Evolutionary conservation across 495 filamentous ascomycete genomes (phyloP), one percentile per base, ranked within the genome.

Genomic region (Lasiosphaeris hirsuta): DNA sequence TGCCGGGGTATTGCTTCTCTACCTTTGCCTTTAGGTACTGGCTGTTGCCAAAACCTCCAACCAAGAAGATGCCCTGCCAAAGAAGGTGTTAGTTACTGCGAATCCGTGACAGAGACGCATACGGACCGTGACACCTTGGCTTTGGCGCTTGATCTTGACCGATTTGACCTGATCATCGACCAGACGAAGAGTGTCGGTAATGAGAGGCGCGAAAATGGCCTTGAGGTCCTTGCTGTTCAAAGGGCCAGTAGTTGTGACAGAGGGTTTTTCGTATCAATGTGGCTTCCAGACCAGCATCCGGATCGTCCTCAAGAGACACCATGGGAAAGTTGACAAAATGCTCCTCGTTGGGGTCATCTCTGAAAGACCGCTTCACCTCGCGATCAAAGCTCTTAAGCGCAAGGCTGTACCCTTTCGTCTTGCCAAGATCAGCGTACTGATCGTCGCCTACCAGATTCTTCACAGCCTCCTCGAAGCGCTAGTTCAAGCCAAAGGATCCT

Each of bases 1-100:
- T 1, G 9, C 6, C 23, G 0, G 37, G 36, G 36, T 30, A 13
- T 18, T 17, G 8, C 3, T 7, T 41, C 13, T 50, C 9, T 5
- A 78, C 66, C 5, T 63, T 54, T 35, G 56, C 23, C 14, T 72
- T 72, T 1, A 78, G 64, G 36, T 70, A 74, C 30, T 65, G 53
- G 38, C 66, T 76, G 52, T 63, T 66, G 7, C 76, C 77, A 57
- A 79, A 76, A 7, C 76, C 76, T 10, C 76, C 76, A 23, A 78
- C 72, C 13, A 77, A 63, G 48, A 75, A 70, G 10, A 76, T 70
- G 3, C 35, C 39, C 60, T 63, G 59, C 34, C 35, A 41, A 75
- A 57, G 57, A 71, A 74, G 11, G 67, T 62, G 8, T 68, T 63
- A 46, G n/a, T 54, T 7, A 10, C 51, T 11, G n/a, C 9, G 40